Percentiles rank a stretch among this genome's conserved stretches.
Conservation (phyloP, 257 asterid genomes). For the Solanum appendiculatum region DNA sequence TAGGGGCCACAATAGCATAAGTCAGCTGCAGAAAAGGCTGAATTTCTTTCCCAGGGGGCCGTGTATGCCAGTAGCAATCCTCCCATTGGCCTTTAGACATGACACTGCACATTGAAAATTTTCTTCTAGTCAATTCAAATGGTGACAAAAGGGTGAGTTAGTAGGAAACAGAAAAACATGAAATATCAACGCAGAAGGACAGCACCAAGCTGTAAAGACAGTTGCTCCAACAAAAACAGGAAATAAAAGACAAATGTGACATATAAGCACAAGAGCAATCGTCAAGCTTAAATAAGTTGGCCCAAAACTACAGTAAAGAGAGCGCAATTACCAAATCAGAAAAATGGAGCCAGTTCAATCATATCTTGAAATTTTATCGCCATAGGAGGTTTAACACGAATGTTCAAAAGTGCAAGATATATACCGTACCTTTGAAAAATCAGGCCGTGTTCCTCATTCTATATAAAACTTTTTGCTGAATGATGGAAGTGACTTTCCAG, state of each 20-base stretch:
- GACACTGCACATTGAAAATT: neutral
- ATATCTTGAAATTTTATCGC: neutral
- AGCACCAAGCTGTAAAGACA: neutral
- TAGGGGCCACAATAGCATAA: neutral
- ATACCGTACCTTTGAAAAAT: neutral
- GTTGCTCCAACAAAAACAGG: neutral
- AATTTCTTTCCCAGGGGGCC: neutral
- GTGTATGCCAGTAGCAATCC: neutral
- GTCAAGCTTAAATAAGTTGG: neutral
- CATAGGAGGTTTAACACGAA: neutral
- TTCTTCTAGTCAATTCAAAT: neutral
- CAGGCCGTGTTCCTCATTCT: constrained; percentile 37
- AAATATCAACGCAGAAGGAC: neutral
- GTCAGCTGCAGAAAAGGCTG: neutral
- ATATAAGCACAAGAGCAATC: neutral
- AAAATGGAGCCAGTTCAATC: neutral
- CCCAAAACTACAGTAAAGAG: neutral
- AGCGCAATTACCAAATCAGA: neutral
- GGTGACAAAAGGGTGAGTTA: neutral
- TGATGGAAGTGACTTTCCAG: constrained; percentile 41
- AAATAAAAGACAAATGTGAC: neutral
- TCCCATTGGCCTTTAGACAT: neutral
- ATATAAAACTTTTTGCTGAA: constrained; percentile 49
- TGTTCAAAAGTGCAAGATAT: neutral
- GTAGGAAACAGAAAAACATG: neutral